Base-by-base conservation (phyloP, 1,139 yeast species). In the Diutina neorugosa region DNA sequence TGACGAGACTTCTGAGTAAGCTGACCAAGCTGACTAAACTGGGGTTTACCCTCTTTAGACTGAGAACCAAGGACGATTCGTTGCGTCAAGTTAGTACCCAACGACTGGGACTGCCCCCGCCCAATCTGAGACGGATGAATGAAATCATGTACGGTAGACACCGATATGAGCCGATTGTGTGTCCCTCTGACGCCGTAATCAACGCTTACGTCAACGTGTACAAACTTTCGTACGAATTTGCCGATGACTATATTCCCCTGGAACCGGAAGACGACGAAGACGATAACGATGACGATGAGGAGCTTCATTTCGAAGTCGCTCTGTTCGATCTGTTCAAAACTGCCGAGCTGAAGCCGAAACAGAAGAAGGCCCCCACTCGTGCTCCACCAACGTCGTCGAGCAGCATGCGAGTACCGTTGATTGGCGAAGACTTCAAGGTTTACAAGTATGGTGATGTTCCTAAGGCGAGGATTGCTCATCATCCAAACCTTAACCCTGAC, bases 71-170 rank as follows among this genome's bases (percentile, higher is more conserved):
- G 40, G 48, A 25, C 12, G 37, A 27, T 9, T 18, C 19, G 25
- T 18, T 42, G 6, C 21, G 25, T 2, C 25, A 11, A 20, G 25
- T 11, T 6, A 12, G 6, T 4, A 19, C 44, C 6, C 44, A 42
- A 11, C 37, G 50, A 23, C 19, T 16, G 19, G 37, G 20, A 20
- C 27, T 27, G 19, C 50, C 50, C 12, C 40, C 50, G 14, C 50
- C 37, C 8, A 46, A 46, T 11, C 50, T 46, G 50, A 46, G 27
- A 16, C 50, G 50, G 21, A 46, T 46, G 50, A 27, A 46, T n/a
- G 40, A 46, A 1, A n/a, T 46, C 50, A 46, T 46, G 50, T 46
- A 46, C 21, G 40, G 50, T 2, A 27, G 27, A 14, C 37, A 16
- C 14, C 27, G 18, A 5, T 46, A 46, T n/a, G 23, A 7, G 18